Percentiles rank a stretch among this genome's conserved stretches.
Conservation (phyloP, 2,329 filamentous ascomycete species). For the Pyrenochaeta sp. region DNA sequence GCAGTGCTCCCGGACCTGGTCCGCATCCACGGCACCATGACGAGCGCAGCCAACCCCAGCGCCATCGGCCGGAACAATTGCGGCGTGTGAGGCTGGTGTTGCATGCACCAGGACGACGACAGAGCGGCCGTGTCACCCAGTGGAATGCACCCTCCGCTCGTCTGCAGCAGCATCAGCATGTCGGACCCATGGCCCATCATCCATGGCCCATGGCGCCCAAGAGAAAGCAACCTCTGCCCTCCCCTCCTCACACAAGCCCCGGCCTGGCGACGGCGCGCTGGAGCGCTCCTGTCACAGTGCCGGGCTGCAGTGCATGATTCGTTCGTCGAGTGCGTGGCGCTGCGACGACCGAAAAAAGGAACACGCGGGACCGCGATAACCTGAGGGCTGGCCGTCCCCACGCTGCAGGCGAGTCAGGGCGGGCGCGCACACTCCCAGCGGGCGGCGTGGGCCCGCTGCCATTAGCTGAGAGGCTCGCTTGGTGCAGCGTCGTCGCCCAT, state of each 20-base stretch:
- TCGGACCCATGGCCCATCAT: slow-evolving; percentile 26
- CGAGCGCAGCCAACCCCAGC: too few species aligned
- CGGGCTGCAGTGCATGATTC: slow-evolving; percentile 41
- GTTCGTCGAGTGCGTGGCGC: slow-evolving; percentile 30
- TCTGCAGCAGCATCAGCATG: slow-evolving; percentile 22
- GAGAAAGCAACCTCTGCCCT: slow-evolving; percentile 33
- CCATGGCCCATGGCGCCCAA: too few species aligned
- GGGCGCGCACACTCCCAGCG: slow-evolving; percentile 7
- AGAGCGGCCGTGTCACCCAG: slow-evolving; percentile 28
- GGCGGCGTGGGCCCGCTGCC: slow-evolving; percentile 13
- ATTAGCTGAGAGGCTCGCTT: slow-evolving; percentile 33
- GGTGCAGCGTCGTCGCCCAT: slow-evolving; percentile 21
- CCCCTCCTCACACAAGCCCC: slow-evolving; percentile 29
- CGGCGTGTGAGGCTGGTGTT: slow-evolving; percentile 33
- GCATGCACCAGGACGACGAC: slow-evolving; percentile 23
- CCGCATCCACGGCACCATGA: too few species aligned
- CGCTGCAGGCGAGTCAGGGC: slow-evolving; percentile 35
- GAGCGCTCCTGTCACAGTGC: slow-evolving; percentile 35
- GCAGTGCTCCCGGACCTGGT: slow-evolving; percentile 3
- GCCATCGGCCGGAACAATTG: slow-evolving; percentile 27
- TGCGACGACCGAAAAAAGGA: slow-evolving; percentile 40
- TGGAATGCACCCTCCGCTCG: slow-evolving; percentile 29
- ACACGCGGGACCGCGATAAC: slow-evolving; percentile 31
- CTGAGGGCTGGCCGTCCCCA: slow-evolving; percentile 31
- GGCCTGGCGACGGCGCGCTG: slow-evolving; percentile 27